These are phyloP conservation scores for Histomonas meleagridis DNA, from an alignment of 208 protist species.

Conservation along the genomic window DNA sequence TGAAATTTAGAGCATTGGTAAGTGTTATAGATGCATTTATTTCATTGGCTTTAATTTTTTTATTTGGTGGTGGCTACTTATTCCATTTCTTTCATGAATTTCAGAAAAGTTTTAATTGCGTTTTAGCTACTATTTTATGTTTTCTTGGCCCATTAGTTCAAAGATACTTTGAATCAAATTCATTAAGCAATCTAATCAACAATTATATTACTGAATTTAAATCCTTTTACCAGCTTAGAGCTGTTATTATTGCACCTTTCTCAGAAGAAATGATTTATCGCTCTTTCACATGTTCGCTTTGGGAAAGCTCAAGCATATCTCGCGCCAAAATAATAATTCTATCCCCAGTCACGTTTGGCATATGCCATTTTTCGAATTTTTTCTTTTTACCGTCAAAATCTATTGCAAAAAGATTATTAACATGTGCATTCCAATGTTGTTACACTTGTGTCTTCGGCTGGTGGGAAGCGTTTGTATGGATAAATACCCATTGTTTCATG, in stretches of 20 bases:
- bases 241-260: neutral
- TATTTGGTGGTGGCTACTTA: too few species aligned
- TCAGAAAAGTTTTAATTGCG: too few species aligned
- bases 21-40: too few species aligned
- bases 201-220: too few species aligned
- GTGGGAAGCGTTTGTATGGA: neutral
- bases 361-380: neutral
- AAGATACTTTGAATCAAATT: too few species aligned
- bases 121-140: too few species aligned
- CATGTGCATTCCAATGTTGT: too few species aligned
- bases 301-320: neutral
- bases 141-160: too few species aligned
- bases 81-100: too few species aligned
- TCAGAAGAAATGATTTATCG: slow-evolving; percentile 8
- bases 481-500: neutral
- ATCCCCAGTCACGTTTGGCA: neutral
- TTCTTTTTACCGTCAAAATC: neutral
- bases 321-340: neutral
- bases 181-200: too few species aligned
- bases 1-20: too few species aligned
- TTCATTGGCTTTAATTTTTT: too few species aligned
- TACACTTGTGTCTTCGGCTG: neutral
- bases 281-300: neutral
- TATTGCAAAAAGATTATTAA: neutral
- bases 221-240: neutral